phyloP scores from a whole-genome alignment of 2,329 filamentous ascomycete species.

The Cordyceps farinosa region DNA sequence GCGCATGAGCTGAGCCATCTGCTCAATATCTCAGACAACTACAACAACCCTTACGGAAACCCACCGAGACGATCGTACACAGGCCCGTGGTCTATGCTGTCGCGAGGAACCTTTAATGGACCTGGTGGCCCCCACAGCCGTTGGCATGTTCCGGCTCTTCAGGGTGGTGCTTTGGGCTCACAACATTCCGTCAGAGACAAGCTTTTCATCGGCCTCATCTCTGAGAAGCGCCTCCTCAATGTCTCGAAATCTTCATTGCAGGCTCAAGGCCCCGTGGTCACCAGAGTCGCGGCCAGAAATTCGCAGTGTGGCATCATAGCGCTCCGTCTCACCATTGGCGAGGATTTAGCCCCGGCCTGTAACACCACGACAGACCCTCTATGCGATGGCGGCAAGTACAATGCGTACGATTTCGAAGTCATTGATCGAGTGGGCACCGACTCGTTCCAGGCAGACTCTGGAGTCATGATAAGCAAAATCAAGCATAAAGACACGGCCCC shows the following conservation, averaged over 20 bases:
- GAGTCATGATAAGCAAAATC: slow-evolving; percentile 53
- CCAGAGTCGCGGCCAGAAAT: slow-evolving; percentile 45
- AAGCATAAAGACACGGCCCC: slow-evolving; percentile 43
- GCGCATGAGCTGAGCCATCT: slow-evolving; percentile 52
- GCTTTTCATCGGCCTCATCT: slow-evolving; percentile 46
- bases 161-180: slow-evolving; percentile 47
- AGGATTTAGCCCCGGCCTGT: slow-evolving; percentile 44
- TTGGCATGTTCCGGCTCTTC: slow-evolving; percentile 48
- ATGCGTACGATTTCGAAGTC: slow-evolving; percentile 51
- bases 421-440: slow-evolving; percentile 53
- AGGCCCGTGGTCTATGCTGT: slow-evolving; percentile 52
- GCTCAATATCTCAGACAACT: slow-evolving; percentile 51
- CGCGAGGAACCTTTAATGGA: slow-evolving; percentile 49
- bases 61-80: slow-evolving; percentile 46
- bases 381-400: slow-evolving; percentile 50
- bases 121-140: slow-evolving; percentile 51
- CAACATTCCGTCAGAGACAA: slow-evolving; percentile 53
- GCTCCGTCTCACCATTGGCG: slow-evolving; percentile 43
- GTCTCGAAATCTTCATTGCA: slow-evolving; percentile 42
- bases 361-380: slow-evolving; percentile 38
- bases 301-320: slow-evolving; percentile 44
- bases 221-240: slow-evolving; percentile 40
- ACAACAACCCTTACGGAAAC: slow-evolving; percentile 49
- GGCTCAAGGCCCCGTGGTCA: slow-evolving; percentile 41
- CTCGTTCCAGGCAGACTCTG: slow-evolving; percentile 48